Evolutionary conservation across 768 basidiomycete genomes (phyloP), one percentile per base, ranked within the genome.

Genomic region (Lactarius tabidus): DNA sequence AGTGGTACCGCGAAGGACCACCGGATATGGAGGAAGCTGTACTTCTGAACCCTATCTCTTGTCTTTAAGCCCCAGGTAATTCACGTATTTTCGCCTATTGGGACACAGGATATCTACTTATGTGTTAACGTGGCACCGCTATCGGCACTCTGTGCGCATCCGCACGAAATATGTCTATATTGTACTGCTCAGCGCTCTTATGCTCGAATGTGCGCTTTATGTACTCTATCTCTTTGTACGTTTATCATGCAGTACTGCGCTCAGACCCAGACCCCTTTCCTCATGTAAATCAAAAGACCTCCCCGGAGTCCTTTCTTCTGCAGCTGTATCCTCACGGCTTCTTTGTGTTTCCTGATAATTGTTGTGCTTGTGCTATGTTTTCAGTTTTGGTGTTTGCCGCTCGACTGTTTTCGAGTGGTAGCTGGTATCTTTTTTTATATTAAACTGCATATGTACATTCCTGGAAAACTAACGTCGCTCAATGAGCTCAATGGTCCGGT

Each of bases 21-120:
- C 54, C 43, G n/a, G 20, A 9, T 28, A 17, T 66, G 65, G 64
- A 65, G 59, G 28, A 23, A 51, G 7, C 59, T 65, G 23, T 65
- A 65, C 43, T 48, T 56, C 45, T 39, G 29, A 6, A n/a, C 23
- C 23, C 18, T 56, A 29, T n/a, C 26, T n/a, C 36, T 33, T n/a
- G n/a, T 56, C 28, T 54, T 38, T 29, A 6, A 14, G 5, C 26
- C 35, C 31, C 48, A 51, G 36, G 20, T 4, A 17, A 38, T 10
- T 10, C 12, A n/a, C 29, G 29, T 38, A 14, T 23, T 63, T n/a
- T 8, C 3, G 15, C 29, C n/a, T 17, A 7, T 20, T 23, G n/a
- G 17, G n/a, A 43, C 17, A 45, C 3, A 20, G 51, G 26, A 35
- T 28, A 3, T 20, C 15, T 7, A 35, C 3, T 15, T 28, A 10